Evolutionary conservation across 768 basidiomycete genomes (phyloP).

Genomic region (Podaxis mareebaensis): DNA sequence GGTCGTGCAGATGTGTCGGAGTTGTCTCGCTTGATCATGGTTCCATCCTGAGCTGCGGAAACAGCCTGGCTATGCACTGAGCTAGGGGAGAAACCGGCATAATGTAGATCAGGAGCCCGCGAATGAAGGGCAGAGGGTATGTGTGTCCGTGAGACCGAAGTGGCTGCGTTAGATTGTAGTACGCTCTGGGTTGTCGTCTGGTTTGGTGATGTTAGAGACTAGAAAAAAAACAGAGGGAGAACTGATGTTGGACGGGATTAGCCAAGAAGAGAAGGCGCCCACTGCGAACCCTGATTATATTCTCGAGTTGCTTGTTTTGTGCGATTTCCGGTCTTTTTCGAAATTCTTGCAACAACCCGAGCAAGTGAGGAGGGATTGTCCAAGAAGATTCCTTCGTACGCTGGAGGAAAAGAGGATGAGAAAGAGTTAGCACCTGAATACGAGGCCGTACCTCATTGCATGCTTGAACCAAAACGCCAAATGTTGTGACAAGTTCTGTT

Average conservation of each 20-base stretch:
- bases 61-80: neutral
- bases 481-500: slow-evolving; percentile 31
- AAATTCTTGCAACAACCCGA: slow-evolving; percentile 32
- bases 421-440: neutral
- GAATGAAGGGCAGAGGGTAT: neutral
- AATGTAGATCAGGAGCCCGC: neutral
- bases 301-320: slow-evolving; percentile 32
- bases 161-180: neutral
- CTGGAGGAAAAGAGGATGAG: slow-evolving; percentile 28
- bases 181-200: neutral
- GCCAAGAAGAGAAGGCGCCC: slow-evolving; percentile 32
- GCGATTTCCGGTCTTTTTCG: slow-evolving; percentile 25
- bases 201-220: slow-evolving; percentile 10
- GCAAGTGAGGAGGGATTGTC: slow-evolving; percentile 42
- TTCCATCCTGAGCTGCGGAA: neutral
- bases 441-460: slow-evolving; percentile 38
- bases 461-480: slow-evolving; percentile 42
- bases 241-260: slow-evolving; percentile 14
- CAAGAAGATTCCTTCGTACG: slow-evolving; percentile 43
- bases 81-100: neutral
- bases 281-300: slow-evolving; percentile 59
- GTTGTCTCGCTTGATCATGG: slow-evolving; percentile 4
- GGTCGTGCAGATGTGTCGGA: slow-evolving; percentile 8
- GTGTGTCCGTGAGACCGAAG: neutral
- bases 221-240: slow-evolving; percentile 7